Percentiles rank a stretch among this genome's conserved stretches.
phyloP scores from a whole-genome alignment of 768 basidiomycete genomes.

The Suillus clintonianus region DNA sequence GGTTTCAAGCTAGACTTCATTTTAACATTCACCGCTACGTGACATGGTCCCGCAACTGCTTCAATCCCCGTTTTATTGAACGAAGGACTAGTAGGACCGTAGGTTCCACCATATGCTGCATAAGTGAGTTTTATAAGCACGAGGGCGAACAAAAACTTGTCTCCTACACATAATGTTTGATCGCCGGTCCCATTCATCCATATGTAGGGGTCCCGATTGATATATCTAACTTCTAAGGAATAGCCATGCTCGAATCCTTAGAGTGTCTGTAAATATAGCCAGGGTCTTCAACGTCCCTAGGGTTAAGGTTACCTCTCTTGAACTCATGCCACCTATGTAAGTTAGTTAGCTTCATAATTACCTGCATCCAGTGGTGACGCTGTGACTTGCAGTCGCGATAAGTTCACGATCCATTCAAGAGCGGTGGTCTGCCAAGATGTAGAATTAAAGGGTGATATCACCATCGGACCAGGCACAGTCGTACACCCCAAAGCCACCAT shows the following conservation, averaged over 20 bases:
- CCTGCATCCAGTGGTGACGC: neutral
- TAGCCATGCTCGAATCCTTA: too few relatives aligned
- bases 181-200: too few relatives aligned
- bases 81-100: too few relatives aligned
- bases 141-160: too few relatives aligned
- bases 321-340: slow-evolving; percentile 33
- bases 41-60: neutral
- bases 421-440: slow-evolving; percentile 92
- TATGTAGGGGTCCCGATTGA: too few relatives aligned
- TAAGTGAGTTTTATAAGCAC: neutral
- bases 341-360: slow-evolving; percentile 2
- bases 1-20: neutral
- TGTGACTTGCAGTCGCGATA: slow-evolving; percentile 64
- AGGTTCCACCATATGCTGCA: neutral
- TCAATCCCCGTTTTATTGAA: neutral
- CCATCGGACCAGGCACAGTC: slow-evolving; percentile 88
- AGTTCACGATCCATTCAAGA: slow-evolving; percentile 87
- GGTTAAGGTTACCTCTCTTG: slow-evolving; percentile 9
- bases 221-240: too few relatives aligned
- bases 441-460: slow-evolving; percentile 92
- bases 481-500: slow-evolving; percentile 95
- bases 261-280: too few relatives aligned
- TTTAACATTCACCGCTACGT: neutral
- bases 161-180: too few relatives aligned
- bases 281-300: neutral